Evolutionary conservation across 1,284 basidiomycete species (phyloP), one percentile per base, ranked within the genome.

Genomic region (Malassezia pachydermatis): DNA sequence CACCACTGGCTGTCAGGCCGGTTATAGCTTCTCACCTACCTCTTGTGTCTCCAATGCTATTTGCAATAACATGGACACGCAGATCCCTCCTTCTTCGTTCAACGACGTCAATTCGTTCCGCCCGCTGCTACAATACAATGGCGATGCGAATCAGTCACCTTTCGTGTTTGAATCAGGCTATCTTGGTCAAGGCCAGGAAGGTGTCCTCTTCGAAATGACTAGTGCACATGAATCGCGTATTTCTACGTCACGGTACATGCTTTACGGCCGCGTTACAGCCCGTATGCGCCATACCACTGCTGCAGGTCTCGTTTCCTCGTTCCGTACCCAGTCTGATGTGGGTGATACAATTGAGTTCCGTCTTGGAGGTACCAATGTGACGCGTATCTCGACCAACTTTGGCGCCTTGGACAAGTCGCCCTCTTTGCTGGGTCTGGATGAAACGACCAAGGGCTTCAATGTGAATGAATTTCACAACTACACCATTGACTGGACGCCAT

Each of bases 81-180:
- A 45, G 9, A 43, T 70, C 40, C 16, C 45, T 22, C 57, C 61
- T 5, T 32, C 24, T 39, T 50, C 54, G 30, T 65, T 57, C 48
- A 67, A 66, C 45, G 52, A 62, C 41, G 37, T 22, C 16, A 20
- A 52, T 16, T 27, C 57, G n/a, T 67, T 67, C 45, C 51, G 46
- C n/a, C 67, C 65, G 3, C 49, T 63, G 14, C 51, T 62, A n/a
- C 39, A 58, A 24, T 70, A 67, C 58, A 59, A 49, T 14, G 67
- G 67, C 38, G 58, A 59, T 33, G 53, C 62, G 7, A 39, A 14
- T 22, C 17, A 46, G 7, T 46, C 56, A 2, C 43, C 55, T 6
- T 68, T 68, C 46, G 63, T 63, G 2, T 58, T 70, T 20, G 65
- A 70, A 39, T 41, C 54, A 17, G 67, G 67, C 27, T 54, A 48